Base-by-base conservation (phyloP, 164 flowering plant species). In the Berberis thunbergii region DNA sequence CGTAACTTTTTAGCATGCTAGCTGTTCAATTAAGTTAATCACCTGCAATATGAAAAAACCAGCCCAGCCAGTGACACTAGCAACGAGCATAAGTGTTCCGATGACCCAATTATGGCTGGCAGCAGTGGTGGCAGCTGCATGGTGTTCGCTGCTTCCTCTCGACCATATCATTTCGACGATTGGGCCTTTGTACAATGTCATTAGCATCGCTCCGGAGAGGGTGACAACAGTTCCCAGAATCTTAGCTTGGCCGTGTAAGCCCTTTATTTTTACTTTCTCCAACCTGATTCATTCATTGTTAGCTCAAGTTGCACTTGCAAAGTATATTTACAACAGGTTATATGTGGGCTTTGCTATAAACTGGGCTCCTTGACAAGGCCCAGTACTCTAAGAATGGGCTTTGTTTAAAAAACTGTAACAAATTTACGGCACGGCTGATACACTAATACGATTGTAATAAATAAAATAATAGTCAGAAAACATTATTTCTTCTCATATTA, bases 161-260 rank as follows among this genome's bases (percentile, higher is more conserved):
- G 71, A 46, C 59, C 69, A 61, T 1, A 81, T 50, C 54, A 88
- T 60, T 49, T 88, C 66, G 4, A 90, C 57, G 9, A 81, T 59
- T 4, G 96, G 93, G 7, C 98, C 98, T 76, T 89, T 88, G 85
- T 90, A 93, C 49, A 93, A 39, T 1, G 96, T 89, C 98, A 93
- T 93, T 44, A 86, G 59, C 86, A 84, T 82, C 0, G 98, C 96
- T 76, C 98, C 98, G 2, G 64, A 41, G 2, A 93, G 70, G 2
- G 89, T 85, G 39, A 93, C 72, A 10, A 60, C 41, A 1, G 97
- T 89, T 59, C 97, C 98, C 5, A 81, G 62, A n/a, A 90, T 75
- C 82, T 93, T 93, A 1, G 97, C 98, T 57, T 77, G 71, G 63
- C 90, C 81, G 0, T 57, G 71, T 12, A 77, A 8, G 64, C 81